A percentile compares a stretch with the other conserved stretches of the same genome.
phyloP scores from a whole-genome alignment of 345 rosid genomes.

The Boechera retrofracta region DNA sequence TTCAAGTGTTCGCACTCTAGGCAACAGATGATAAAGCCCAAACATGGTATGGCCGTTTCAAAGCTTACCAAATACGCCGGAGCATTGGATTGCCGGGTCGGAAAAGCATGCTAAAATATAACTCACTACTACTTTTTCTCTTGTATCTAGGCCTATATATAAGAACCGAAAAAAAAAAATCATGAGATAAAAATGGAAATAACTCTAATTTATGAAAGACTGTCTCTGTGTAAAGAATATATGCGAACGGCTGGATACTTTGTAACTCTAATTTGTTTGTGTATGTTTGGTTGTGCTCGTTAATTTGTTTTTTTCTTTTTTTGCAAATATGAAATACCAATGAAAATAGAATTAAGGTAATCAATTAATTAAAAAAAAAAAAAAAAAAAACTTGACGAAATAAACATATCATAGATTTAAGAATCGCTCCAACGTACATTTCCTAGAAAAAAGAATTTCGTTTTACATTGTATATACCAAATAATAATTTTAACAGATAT shows the following conservation, averaged over 20 bases:
- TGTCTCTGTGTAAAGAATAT: constrained; percentile 23
- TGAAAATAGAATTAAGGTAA: neutral
- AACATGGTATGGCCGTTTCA: constrained; percentile 41
- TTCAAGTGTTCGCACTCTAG: constrained; percentile 28
- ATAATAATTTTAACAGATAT: neutral
- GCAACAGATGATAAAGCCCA: constrained; percentile 49
- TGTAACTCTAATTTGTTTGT: constrained; percentile 35
- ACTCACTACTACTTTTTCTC: constrained; percentile 25
- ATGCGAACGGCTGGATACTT: constrained; percentile 38
- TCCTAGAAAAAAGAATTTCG: neutral
- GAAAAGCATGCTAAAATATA: constrained; percentile 43
- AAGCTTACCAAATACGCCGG: constrained; percentile 55
- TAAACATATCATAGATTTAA: neutral
- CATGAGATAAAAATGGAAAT: constrained; percentile 10
- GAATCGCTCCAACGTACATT: neutral
- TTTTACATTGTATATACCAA: neutral
- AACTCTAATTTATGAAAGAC: neutral
- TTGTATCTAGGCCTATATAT: constrained; percentile 36
- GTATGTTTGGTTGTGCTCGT: constrained; percentile 26
- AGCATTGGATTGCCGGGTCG: constrained; percentile 47
- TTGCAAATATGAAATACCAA: constrained; percentile 5
- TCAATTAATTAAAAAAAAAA: neutral
- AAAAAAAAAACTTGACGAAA: constrained; percentile 3
- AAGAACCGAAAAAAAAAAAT: neutral
- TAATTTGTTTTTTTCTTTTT: constrained; percentile 9